These are phyloP conservation scores for Hericium coralloides DNA, from an alignment of 768 basidiomycete species.

Conservation along the genomic window DNA sequence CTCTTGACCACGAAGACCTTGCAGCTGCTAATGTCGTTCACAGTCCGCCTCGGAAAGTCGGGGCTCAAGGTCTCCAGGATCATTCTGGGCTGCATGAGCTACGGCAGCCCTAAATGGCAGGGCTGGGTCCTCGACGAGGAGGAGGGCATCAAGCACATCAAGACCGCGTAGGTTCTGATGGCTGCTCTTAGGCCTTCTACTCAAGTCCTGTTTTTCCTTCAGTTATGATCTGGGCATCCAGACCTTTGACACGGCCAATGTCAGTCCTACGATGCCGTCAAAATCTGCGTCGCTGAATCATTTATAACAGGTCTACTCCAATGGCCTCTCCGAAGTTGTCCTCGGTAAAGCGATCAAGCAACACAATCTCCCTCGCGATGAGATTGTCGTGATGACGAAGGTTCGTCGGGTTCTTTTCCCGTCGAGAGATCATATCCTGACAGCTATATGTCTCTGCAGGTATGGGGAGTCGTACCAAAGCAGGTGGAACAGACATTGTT, in stretches of 20 bases:
- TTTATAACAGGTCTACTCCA: constrained; percentile 45
- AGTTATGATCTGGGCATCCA: constrained; percentile 19
- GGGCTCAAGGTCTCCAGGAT: no score
- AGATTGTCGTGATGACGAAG: constrained; percentile 64
- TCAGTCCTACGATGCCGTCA: neutral
- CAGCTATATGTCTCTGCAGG: neutral
- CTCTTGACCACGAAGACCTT: no score
- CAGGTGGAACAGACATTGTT: neutral
- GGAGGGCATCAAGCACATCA: no score
- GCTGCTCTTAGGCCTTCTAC: no score
- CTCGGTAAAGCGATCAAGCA: constrained; percentile 67
- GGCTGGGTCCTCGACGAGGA: no score
- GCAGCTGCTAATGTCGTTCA: no score
- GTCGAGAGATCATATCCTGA: neutral
- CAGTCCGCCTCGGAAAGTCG: no score
- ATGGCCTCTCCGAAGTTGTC: constrained; percentile 56
- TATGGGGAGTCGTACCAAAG: neutral
- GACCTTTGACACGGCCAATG: constrained; percentile 20
- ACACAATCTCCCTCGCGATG: constrained; percentile 57
- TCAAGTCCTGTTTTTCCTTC: no score
- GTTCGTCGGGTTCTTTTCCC: constrained; percentile 13
- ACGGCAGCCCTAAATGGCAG: no score
- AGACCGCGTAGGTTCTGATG: no score
- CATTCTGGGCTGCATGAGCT: no score
- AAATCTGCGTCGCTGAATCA: no score